Conservation (phyloP, 495 filamentous ascomycete genomes). For the Patellaria atrata region DNA sequence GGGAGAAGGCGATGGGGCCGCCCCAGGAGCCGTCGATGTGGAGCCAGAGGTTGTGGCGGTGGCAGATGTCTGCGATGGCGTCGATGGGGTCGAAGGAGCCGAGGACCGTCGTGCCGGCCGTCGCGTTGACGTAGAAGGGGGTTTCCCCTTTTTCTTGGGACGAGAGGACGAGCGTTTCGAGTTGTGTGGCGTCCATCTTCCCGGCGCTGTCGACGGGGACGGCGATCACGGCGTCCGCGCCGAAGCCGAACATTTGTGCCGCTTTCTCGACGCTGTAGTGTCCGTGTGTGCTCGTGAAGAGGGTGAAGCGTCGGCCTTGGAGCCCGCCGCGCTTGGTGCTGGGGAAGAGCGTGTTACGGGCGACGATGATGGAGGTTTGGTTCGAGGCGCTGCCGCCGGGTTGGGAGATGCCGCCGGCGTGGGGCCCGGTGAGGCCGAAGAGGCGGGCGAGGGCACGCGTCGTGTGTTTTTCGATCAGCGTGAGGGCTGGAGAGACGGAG, state of each 20-base stretch:
- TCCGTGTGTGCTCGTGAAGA: conserved; percentile 82
- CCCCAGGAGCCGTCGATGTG: conserved; percentile 90
- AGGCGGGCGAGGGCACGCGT: conserved; percentile 52
- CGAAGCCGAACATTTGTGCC: conserved; percentile 72
- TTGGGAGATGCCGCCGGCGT: conserved; percentile 74
- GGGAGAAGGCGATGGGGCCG: conserved; percentile 63
- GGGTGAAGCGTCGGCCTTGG: conserved; percentile 45
- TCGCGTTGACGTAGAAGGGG: conserved; percentile 91
- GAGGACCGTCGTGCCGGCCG: conserved; percentile 84
- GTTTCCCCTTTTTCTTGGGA: conserved; percentile 50
- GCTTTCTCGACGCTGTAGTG: conserved; percentile 96
- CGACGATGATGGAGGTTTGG: conserved; percentile 73
- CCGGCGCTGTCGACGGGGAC: conserved; percentile 61
- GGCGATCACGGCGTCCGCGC: conserved; percentile 52
- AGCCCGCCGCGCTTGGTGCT: conserved; percentile 59
- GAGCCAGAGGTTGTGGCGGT: conserved; percentile 62
- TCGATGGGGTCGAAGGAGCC: conserved; percentile 78
- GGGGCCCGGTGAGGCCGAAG: conserved; percentile 58
- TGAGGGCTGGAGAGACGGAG: conserved; percentile 78
- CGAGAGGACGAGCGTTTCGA: conserved; percentile 44
- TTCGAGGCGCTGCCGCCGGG: conserved; percentile 81
- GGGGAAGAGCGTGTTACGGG: conserved; percentile 73
- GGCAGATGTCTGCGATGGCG: conserved; percentile 56
- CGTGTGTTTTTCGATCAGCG: conserved; percentile 70
- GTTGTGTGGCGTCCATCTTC: conserved; percentile 49